These are phyloP conservation scores for Euphorbia peplus DNA, from an alignment of 345 rosid genomes.

Conservation along the genomic window DNA sequence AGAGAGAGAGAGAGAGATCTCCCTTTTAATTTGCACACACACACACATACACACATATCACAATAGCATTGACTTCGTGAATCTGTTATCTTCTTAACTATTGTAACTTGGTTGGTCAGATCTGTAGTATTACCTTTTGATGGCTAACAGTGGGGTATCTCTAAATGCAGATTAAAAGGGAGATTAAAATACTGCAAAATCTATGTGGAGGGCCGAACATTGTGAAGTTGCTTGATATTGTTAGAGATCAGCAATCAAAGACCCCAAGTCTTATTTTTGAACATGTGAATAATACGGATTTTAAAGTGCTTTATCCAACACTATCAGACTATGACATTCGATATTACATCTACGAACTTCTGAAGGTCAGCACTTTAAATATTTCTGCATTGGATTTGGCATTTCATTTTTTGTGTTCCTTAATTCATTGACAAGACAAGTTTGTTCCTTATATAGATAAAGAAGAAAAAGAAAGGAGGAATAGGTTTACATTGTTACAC, in stretches of 20 bases:
- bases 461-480: neutral
- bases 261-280: slow-evolving; percentile 95
- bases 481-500: neutral
- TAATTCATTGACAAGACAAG: neutral
- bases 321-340: slow-evolving; percentile 83
- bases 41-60: neutral
- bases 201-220: slow-evolving; percentile 97
- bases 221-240: slow-evolving; percentile 89
- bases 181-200: slow-evolving; percentile 93
- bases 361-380: slow-evolving; percentile 52
- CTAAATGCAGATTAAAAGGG: slow-evolving; percentile 83
- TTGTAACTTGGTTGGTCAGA: neutral
- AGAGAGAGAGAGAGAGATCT: no score
- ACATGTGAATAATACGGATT: slow-evolving; percentile 87
- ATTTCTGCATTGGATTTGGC: neutral
- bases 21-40: neutral
- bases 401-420: slow-evolving; percentile 3
- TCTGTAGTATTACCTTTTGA: neutral
- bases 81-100: neutral
- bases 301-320: slow-evolving; percentile 91
- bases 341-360: slow-evolving; percentile 81
- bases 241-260: slow-evolving; percentile 94
- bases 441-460: neutral
- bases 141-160: neutral
- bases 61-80: neutral